Percentiles rank a stretch among this genome's conserved stretches.
These are phyloP conservation scores for Russula vinacea DNA, from an alignment of 768 basidiomycete genomes.

Conservation along the genomic window DNA sequence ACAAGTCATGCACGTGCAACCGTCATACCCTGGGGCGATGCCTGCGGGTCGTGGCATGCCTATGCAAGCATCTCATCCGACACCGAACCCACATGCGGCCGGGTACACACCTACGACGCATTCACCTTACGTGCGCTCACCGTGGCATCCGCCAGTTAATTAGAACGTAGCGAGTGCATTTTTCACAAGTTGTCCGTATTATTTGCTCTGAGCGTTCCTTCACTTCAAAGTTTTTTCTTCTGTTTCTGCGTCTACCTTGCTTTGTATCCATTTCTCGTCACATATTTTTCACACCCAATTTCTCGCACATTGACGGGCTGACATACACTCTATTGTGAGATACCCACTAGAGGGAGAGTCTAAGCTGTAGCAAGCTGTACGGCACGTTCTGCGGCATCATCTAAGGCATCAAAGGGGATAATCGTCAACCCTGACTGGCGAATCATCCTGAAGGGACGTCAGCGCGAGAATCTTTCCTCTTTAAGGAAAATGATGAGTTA, in stretches of 20 bases:
- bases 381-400: slow-evolving; percentile 84
- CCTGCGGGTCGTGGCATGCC: slow-evolving; percentile 41
- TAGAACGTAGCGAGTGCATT: slow-evolving; percentile 9
- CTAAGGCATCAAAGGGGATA: slow-evolving; percentile 86
- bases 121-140: slow-evolving; percentile 16
- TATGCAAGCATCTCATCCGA: slow-evolving; percentile 42
- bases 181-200: neutral
- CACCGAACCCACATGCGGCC: slow-evolving; percentile 29
- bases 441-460: slow-evolving; percentile 67
- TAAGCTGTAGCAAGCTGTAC: slow-evolving; percentile 57
- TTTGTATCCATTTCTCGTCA: slow-evolving; percentile 25
- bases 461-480: slow-evolving; percentile 25
- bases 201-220: slow-evolving; percentile 6
- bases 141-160: slow-evolving; percentile 7
- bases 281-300: slow-evolving; percentile 7
- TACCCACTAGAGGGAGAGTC: slow-evolving; percentile 20
- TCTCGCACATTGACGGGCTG: neutral
- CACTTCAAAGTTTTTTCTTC: neutral
- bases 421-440: slow-evolving; percentile 89
- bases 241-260: slow-evolving; percentile 7
- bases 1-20: slow-evolving; percentile 38
- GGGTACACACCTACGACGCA: slow-evolving; percentile 24
- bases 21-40: slow-evolving; percentile 35
- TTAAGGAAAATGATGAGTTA: slow-evolving; percentile 42
- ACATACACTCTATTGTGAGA: slow-evolving; percentile 28